Conservation (phyloP, 2,329 filamentous ascomycete genomes). For the Aspergillus calidoustus region DNA sequence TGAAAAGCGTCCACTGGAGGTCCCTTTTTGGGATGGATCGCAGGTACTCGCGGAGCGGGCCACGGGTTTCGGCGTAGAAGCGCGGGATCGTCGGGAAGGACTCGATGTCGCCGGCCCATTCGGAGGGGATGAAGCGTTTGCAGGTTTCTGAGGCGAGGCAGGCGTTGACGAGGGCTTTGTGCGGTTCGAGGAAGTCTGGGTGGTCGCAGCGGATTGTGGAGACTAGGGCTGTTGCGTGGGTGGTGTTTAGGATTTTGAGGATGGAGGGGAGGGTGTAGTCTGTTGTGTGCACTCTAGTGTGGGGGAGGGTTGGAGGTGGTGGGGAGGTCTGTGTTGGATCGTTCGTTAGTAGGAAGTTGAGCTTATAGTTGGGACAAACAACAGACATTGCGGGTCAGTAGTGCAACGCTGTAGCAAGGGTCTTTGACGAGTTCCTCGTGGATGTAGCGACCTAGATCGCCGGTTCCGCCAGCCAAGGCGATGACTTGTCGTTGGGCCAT, state of each 20-base stretch:
- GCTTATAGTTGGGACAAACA: neutral
- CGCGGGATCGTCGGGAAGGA: slow-evolving; percentile 10
- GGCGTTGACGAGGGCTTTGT: slow-evolving; percentile 9
- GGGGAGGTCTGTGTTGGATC: neutral
- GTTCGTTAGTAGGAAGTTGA: neutral
- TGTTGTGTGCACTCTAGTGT: slow-evolving; percentile 1
- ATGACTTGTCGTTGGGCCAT: neutral
- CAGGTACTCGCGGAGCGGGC: slow-evolving; percentile 7
- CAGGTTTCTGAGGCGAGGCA: slow-evolving; percentile 10
- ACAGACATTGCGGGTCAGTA: slow-evolving; percentile 6
- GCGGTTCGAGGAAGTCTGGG: neutral
- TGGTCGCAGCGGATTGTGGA: slow-evolving; percentile 11
- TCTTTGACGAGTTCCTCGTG: slow-evolving; percentile 13
- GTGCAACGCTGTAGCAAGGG: slow-evolving; percentile 4
- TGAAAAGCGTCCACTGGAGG: slow-evolving; percentile 11
- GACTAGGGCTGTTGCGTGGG: slow-evolving; percentile 8
- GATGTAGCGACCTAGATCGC: slow-evolving; percentile 16
- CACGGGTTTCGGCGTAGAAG: neutral
- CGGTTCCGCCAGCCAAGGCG: neutral
- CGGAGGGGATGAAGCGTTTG: slow-evolving; percentile 19
- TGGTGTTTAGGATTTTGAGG: neutral
- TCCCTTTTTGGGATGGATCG: neutral
- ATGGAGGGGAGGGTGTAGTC: slow-evolving; percentile 14
- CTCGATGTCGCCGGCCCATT: slow-evolving; percentile 14
- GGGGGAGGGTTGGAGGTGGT: neutral